These are phyloP conservation scores for Phyllosticta citrichinensis DNA, from an alignment of 2,329 filamentous ascomycete species.

Conservation along the genomic window DNA sequence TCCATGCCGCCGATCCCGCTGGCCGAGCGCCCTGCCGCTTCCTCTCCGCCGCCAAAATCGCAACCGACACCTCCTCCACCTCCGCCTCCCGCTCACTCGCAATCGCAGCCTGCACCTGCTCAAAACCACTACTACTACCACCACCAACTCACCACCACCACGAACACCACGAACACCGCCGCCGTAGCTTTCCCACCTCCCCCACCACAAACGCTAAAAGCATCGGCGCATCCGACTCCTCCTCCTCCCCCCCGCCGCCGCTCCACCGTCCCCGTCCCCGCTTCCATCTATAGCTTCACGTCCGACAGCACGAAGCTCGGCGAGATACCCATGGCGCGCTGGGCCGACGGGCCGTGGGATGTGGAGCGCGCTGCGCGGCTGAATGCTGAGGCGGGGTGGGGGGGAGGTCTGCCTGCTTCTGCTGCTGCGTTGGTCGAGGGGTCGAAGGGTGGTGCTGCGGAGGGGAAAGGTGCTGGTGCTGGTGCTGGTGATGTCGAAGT, in stretches of 20 bases:
- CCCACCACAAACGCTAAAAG: too few species aligned
- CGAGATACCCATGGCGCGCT: conserved; percentile 37
- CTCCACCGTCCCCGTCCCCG: conserved; percentile 26
- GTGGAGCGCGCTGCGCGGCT: conserved; percentile 31
- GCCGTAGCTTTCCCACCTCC: not conserved
- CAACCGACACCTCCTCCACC: not conserved
- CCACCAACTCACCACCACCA: conserved; percentile 1
- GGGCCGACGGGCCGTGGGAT: conserved; percentile 32
- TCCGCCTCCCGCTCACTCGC: not conserved
- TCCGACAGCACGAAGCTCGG: conserved; percentile 39
- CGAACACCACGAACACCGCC: conserved; percentile 3
- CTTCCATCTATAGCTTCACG: conserved; percentile 33
- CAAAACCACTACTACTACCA: too few species aligned
- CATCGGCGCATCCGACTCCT: too few species aligned
- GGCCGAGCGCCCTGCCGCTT: not conserved
- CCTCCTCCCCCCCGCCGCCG: conserved; percentile 9
- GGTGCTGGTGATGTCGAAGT: not conserved
- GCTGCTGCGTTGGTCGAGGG: too few species aligned
- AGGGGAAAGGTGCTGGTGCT: not conserved
- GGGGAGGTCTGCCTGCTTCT: conserved; percentile 18
- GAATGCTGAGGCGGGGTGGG: conserved; percentile 28
- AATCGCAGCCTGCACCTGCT: not conserved
- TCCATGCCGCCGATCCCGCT: not conserved
- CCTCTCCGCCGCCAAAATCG: not conserved
- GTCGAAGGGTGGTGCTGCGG: too few species aligned